A percentile compares a stretch with the other conserved stretches of the same genome.
These are phyloP conservation scores for Sherardia arvensis DNA, from an alignment of 257 asterid species.

Conservation along the genomic window DNA sequence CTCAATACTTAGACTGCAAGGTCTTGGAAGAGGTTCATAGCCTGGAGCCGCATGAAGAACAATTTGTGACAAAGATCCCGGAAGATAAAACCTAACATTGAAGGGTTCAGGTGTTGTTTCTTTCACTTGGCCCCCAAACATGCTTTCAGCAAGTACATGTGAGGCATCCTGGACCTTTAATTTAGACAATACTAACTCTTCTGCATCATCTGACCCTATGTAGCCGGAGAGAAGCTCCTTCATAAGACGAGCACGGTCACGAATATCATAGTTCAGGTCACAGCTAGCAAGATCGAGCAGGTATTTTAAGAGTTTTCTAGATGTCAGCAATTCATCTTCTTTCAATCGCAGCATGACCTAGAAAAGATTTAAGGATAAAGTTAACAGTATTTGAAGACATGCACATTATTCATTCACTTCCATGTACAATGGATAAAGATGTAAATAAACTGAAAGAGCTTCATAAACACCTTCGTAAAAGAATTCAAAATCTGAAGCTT, in stretches of 20 bases:
- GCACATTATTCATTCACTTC: no score
- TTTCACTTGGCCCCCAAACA: conserved; percentile 53
- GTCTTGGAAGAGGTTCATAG: conserved; percentile 94
- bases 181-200: conserved; percentile 29
- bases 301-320: conserved; percentile 38
- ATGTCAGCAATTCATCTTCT: conserved; percentile 38
- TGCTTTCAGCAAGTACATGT: conserved; percentile 41
- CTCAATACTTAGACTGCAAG: conserved; percentile 54
- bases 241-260: conserved; percentile 80
- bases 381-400: not conserved
- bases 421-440: not conserved
- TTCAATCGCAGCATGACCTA: conserved; percentile 67
- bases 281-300: conserved; percentile 77
- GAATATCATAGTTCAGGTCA: conserved; percentile 82
- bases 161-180: conserved; percentile 27
- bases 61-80: conserved; percentile 95
- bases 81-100: conserved; percentile 73
- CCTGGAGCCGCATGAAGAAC: conserved; percentile 99
- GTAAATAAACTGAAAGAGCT: conserved; percentile 7
- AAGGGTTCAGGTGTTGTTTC: conserved; percentile 38
- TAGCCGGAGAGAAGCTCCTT: conserved; percentile 46
- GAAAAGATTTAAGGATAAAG: conserved; percentile 12
- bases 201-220: conserved; percentile 28
- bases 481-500: conserved; percentile 92
- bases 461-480: conserved; percentile 55